Percentiles rank a stretch among this genome's conserved stretches.
These are phyloP conservation scores for Trichoderma sp. DNA, from an alignment of 2,329 filamentous ascomycete species.

Conservation along the genomic window DNA sequence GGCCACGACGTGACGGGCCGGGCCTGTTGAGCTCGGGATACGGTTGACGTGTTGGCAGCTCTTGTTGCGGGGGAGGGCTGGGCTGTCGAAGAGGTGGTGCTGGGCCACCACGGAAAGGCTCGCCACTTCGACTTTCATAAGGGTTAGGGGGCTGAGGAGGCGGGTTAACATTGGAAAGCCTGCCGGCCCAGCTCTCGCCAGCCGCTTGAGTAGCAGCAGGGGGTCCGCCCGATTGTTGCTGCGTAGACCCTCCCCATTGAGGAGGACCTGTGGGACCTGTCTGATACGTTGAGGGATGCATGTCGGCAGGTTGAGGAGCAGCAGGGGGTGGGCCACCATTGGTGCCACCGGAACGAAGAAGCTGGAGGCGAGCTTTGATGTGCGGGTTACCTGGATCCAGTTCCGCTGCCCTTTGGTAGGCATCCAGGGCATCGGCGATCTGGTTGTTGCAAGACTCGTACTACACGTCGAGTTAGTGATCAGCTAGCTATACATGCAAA, in stretches of 20 bases:
- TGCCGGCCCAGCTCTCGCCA: slow-evolving; percentile 59
- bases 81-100: slow-evolving; percentile 70
- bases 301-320: slow-evolving; percentile 90
- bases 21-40: slow-evolving; percentile 54
- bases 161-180: slow-evolving; percentile 77
- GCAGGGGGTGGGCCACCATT: slow-evolving; percentile 73
- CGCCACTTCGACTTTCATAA: slow-evolving; percentile 72
- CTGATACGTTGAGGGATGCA: slow-evolving; percentile 93
- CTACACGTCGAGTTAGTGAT: slow-evolving; percentile 49
- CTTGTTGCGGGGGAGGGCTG: slow-evolving; percentile 75
- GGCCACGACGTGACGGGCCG: slow-evolving; percentile 49
- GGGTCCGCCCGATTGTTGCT: slow-evolving; percentile 56
- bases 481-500: neutral
- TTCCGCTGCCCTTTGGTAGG: slow-evolving; percentile 91
- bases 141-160: slow-evolving; percentile 77
- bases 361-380: slow-evolving; percentile 90
- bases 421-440: slow-evolving; percentile 92
- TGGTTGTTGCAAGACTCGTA: slow-evolving; percentile 99
- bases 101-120: slow-evolving; percentile 66
- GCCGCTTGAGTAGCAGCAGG: slow-evolving; percentile 63
- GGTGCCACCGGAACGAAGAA: slow-evolving; percentile 79
- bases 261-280: slow-evolving; percentile 79
- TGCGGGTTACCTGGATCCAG: slow-evolving; percentile 91
- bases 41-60: slow-evolving; percentile 58
- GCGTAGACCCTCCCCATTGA: slow-evolving; percentile 82